phyloP scores from a whole-genome alignment of 352 stramenopile species.

The Phytopythium oedochilum region DNA sequence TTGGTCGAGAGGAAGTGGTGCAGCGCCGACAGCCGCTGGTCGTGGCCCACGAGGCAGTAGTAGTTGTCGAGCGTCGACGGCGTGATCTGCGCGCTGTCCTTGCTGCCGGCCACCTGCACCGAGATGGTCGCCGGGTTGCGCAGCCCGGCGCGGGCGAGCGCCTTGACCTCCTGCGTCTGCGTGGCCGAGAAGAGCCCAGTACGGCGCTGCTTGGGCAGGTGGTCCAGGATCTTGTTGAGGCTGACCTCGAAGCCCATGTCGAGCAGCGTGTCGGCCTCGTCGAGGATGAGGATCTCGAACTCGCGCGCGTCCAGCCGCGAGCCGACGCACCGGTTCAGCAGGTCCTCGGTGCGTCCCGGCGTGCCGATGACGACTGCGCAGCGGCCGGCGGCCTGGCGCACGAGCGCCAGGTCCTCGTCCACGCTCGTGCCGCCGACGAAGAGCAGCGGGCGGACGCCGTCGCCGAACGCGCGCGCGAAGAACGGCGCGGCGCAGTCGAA shows the following conservation, averaged over 20 bases:
- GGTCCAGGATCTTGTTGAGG: constrained; percentile 93
- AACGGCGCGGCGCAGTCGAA: constrained; percentile 68
- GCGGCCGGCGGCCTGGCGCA: constrained; percentile 51
- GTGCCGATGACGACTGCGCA: constrained; percentile 80
- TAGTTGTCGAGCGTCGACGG: constrained; percentile 90
- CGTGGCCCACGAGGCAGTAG: constrained; percentile 92
- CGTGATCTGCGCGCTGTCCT: constrained; percentile 71
- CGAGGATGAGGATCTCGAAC: constrained; percentile 97
- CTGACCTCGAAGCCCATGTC: constrained; percentile 97
- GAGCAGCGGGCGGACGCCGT: constrained; percentile 74
- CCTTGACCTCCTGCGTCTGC: constrained; percentile 94
- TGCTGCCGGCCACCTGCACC: constrained; percentile 85
- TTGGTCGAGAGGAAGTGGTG: constrained; percentile 92
- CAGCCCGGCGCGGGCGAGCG: constrained; percentile 94
- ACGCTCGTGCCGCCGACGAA: constrained; percentile 90
- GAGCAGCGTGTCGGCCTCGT: constrained; percentile 99
- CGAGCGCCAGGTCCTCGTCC: constrained; percentile 72
- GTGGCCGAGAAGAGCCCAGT: constrained; percentile 92
- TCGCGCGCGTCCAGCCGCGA: constrained; percentile 85
- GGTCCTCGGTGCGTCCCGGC: constrained; percentile 81
- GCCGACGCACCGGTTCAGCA: constrained; percentile 80
- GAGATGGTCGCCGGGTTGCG: constrained; percentile 98
- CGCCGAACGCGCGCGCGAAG: constrained; percentile 46
- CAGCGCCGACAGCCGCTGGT: constrained; percentile 93
- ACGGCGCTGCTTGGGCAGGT: constrained; percentile 96